phyloP scores from a whole-genome alignment of 2,329 filamentous ascomycete species.

The Thelonectria rubi region DNA sequence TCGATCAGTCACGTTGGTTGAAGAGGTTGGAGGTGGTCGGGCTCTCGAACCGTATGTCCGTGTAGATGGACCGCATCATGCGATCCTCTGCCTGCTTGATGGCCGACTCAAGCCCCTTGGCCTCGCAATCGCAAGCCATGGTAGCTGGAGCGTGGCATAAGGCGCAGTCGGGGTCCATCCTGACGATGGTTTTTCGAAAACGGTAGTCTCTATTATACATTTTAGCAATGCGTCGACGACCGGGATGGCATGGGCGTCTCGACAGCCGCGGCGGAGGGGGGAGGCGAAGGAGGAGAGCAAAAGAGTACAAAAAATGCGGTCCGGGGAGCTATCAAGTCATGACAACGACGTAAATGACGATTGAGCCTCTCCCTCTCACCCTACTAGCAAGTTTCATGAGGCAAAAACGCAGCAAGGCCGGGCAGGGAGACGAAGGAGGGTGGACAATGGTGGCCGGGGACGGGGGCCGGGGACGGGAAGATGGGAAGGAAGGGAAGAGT shows the following conservation, averaged over 20 bases:
- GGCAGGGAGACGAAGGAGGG: slow-evolving; percentile 31
- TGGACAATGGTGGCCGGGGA: slow-evolving; percentile 32
- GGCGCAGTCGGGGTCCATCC: slow-evolving; percentile 75
- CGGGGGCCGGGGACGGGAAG: slow-evolving; percentile 32
- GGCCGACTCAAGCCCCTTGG: slow-evolving; percentile 69
- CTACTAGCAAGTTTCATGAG: slow-evolving; percentile 44
- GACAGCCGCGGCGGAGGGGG: slow-evolving; percentile 23
- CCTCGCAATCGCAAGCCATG: slow-evolving; percentile 71
- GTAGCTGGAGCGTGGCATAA: slow-evolving; percentile 70
- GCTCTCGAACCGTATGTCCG: slow-evolving; percentile 67
- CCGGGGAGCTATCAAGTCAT: slow-evolving; percentile 40
- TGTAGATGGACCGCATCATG: slow-evolving; percentile 71
- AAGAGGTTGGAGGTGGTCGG: slow-evolving; percentile 7
- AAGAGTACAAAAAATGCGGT: slow-evolving; percentile 32
- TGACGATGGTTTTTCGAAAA: slow-evolving; percentile 60
- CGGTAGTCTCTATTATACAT: slow-evolving; percentile 61
- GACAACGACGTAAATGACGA: slow-evolving; percentile 35
- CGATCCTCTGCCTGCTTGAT: slow-evolving; percentile 69
- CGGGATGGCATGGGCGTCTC: slow-evolving; percentile 30
- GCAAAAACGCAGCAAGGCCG: slow-evolving; percentile 29
- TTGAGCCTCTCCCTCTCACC: slow-evolving; percentile 41
- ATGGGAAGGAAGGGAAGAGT: slow-evolving; percentile 24
- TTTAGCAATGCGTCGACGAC: slow-evolving; percentile 50
- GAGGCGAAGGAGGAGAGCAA: slow-evolving; percentile 16
- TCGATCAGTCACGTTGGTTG: slow-evolving; percentile 26